Conservation (phyloP, 306 rosid genomes). For the Vigna radiata region DNA sequence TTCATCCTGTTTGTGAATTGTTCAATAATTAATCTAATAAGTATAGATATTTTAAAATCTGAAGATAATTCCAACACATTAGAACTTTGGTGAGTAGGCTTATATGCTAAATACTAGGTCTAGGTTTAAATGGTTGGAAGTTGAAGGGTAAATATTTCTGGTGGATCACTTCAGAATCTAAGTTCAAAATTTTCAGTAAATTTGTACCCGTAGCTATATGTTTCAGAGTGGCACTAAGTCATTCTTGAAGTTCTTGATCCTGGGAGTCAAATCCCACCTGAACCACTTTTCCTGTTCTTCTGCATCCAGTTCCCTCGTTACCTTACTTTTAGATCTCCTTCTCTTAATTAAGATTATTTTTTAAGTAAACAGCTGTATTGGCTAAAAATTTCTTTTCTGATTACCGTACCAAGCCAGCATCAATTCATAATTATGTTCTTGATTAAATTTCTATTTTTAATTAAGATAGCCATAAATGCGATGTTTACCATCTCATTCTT, state of each 20-base stretch:
- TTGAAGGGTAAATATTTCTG: slow-evolving; percentile 24
- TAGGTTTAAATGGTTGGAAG: not conserved
- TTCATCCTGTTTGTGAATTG: not conserved
- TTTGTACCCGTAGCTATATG: not conserved
- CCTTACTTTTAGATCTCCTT: not conserved
- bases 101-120: not conserved
- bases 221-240: slow-evolving; percentile 12
- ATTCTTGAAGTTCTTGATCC: not conserved
- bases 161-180: slow-evolving; percentile 4
- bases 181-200: not conserved
- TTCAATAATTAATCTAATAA: not conserved
- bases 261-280: slow-evolving; percentile 1
- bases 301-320: slow-evolving; percentile 20
- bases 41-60: not conserved
- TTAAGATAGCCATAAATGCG: slow-evolving; percentile 7
- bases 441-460: slow-evolving; percentile 22
- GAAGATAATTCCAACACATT: not conserved
- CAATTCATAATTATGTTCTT: slow-evolving; percentile 5
- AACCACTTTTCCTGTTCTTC: not conserved
- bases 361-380: not conserved
- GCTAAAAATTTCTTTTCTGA: not conserved
- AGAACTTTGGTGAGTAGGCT: not conserved
- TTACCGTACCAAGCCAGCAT: slow-evolving; percentile 3
- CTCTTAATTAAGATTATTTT: slow-evolving; percentile 1
- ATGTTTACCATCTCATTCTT: slow-evolving; percentile 38